phyloP scores from a whole-genome alignment of 2,329 filamentous ascomycete species.

The Septoria linicola region DNA sequence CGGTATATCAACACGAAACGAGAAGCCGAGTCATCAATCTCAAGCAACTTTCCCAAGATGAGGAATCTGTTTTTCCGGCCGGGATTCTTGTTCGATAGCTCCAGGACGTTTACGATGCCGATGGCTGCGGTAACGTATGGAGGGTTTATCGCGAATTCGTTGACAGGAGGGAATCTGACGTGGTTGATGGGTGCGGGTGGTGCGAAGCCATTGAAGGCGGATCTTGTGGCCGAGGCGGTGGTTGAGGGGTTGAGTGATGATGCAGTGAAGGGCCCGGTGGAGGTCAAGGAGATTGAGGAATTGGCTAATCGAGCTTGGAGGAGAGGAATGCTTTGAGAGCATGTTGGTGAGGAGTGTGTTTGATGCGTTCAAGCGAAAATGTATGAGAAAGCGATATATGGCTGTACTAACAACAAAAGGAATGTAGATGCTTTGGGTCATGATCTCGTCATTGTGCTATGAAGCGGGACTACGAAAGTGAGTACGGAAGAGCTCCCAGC shows the following conservation, averaged over 20 bases:
- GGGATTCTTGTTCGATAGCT: constrained; percentile 85
- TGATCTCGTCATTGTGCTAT: neutral
- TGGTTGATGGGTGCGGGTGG: constrained; percentile 78
- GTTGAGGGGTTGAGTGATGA: constrained; percentile 82
- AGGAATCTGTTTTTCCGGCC: constrained; percentile 79
- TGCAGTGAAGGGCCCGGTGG: constrained; percentile 69
- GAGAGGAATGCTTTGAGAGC: constrained; percentile 75
- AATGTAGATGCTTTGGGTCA: neutral
- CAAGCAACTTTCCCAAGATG: constrained; percentile 69
- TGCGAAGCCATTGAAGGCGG: constrained; percentile 82
- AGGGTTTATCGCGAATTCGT: constrained; percentile 71
- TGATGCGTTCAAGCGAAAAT: constrained; percentile 18
- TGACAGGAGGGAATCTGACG: constrained; percentile 73
- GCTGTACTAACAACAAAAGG: neutral
- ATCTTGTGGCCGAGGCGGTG: constrained; percentile 82
- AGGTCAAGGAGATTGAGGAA: constrained; percentile 75
- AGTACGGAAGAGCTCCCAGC: no score
- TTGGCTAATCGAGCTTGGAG: constrained; percentile 83
- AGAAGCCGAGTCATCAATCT: constrained; percentile 78
- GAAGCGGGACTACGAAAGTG: neutral
- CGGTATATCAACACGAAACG: constrained; percentile 91
- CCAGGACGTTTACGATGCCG: constrained; percentile 76
- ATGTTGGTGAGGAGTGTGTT: neutral
- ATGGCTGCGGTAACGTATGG: constrained; percentile 75
- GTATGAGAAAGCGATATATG: neutral